Evolutionary conservation across 257 asterid genomes (phyloP).

Genomic region (Voacanga thouarsii): DNA sequence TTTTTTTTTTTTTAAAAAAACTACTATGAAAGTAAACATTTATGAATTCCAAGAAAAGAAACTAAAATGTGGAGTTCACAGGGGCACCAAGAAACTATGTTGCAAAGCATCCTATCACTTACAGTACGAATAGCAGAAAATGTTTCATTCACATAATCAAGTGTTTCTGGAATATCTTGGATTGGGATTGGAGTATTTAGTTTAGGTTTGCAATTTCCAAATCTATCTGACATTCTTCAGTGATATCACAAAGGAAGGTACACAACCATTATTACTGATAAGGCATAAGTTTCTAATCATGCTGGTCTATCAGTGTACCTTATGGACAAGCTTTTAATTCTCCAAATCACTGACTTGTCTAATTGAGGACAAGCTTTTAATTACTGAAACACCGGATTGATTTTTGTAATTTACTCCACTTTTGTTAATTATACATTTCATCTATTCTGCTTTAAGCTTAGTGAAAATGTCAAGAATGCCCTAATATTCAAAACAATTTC

Average conservation of each 20-base stretch:
- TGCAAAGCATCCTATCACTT: conserved; percentile 26
- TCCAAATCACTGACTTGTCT: too few relatives aligned
- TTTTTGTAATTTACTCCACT: too few relatives aligned
- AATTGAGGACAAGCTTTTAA: too few relatives aligned
- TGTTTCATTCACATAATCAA: conserved; percentile 79
- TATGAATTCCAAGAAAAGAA: conserved; percentile 11
- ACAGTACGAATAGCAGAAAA: conserved; percentile 94
- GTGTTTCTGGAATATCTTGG: too few relatives aligned
- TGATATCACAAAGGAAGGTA: not conserved
- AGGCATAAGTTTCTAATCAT: not conserved
- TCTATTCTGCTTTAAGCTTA: not conserved
- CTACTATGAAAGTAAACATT: not conserved
- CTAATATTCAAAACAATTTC: too few relatives aligned
- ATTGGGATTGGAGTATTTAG: too few relatives aligned
- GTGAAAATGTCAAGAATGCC: too few relatives aligned
- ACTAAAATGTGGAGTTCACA: not conserved
- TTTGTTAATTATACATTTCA: too few relatives aligned
- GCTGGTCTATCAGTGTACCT: not conserved
- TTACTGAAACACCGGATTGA: not conserved
- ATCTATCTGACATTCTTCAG: not conserved
- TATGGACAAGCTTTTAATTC: too few relatives aligned
- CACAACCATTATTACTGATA: not conserved
- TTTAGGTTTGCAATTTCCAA: not conserved
- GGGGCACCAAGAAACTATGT: not conserved
- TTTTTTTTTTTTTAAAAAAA: too few relatives aligned